These are phyloP conservation scores for Apiotrichum akiyoshidainum DNA, from an alignment of 1,284 basidiomycete species.

Conservation along the genomic window DNA sequence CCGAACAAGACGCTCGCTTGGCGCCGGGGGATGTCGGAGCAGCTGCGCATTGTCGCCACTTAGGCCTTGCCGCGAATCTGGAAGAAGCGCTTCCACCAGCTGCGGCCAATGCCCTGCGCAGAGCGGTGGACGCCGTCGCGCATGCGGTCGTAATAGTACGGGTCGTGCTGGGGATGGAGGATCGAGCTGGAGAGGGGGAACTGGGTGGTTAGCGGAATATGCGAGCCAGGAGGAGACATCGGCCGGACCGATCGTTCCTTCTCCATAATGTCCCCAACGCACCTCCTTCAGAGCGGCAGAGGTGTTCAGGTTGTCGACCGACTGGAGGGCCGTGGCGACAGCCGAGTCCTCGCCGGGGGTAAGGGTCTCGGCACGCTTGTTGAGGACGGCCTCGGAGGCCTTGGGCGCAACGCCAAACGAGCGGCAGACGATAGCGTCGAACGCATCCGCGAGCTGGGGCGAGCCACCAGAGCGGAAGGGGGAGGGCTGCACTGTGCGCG, in stretches of 20 bases:
- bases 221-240: no score
- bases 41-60: neutral
- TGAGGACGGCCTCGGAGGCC: constrained; percentile 11
- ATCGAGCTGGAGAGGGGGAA: constrained; percentile 33
- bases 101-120: constrained; percentile 39
- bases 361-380: constrained; percentile 5
- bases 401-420: constrained; percentile 23
- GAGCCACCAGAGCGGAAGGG: constrained; percentile 36
- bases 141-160: constrained; percentile 42
- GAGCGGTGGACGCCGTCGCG: constrained; percentile 40
- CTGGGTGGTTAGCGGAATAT: constrained; percentile 16
- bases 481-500: constrained; percentile 36
- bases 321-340: constrained; percentile 21
- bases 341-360: constrained; percentile 17
- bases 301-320: constrained; percentile 26
- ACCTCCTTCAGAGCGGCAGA: constrained; percentile 31
- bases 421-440: constrained; percentile 34
- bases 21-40: no score
- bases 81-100: constrained; percentile 49
- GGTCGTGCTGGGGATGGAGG: constrained; percentile 42
- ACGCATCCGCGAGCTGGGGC: constrained; percentile 40
- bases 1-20: no score
- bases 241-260: no score
- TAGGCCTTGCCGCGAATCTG: constrained; percentile 41
- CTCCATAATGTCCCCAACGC: constrained; percentile 21